A percentile compares a stretch with the other conserved stretches of the same genome.
These are phyloP conservation scores for Tricholomella constricta DNA, from an alignment of 768 basidiomycete species.

Conservation along the genomic window DNA sequence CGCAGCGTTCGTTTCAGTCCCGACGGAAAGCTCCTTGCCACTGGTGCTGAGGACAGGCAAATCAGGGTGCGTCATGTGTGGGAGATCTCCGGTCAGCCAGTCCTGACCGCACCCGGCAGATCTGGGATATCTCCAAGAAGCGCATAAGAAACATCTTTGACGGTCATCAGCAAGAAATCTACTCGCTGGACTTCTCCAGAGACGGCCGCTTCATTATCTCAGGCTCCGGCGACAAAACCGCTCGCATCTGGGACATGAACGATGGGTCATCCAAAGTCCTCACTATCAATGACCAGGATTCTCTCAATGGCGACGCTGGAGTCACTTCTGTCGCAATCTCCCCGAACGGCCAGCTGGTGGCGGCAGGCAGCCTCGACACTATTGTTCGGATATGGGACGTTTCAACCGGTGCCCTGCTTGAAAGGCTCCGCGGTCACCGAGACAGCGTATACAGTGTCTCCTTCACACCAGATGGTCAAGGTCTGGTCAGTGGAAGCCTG, in stretches of 20 bases:
- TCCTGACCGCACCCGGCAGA: slow-evolving; percentile 43
- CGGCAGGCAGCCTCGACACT: slow-evolving; percentile 72
- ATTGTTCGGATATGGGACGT: slow-evolving; percentile 86
- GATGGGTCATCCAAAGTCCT: slow-evolving; percentile 42
- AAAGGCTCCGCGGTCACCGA: slow-evolving; percentile 72
- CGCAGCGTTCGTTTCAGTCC: slow-evolving; percentile 87
- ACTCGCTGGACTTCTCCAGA: slow-evolving; percentile 86
- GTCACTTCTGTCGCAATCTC: slow-evolving; percentile 82
- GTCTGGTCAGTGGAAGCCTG: slow-evolving; percentile 87
- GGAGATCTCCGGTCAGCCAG: slow-evolving; percentile 18
- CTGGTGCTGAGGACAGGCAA: slow-evolving; percentile 92
- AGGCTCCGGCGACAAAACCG: slow-evolving; percentile 74
- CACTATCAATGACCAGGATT: slow-evolving; percentile 55
- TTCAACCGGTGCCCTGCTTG: slow-evolving; percentile 59
- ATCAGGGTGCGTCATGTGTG: slow-evolving; percentile 64
- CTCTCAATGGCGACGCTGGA: slow-evolving; percentile 50
- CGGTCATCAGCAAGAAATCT: slow-evolving; percentile 92
- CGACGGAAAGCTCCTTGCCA: slow-evolving; percentile 90
- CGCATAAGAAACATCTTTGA: slow-evolving; percentile 78
- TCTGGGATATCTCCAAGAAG: slow-evolving; percentile 89
- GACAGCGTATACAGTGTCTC: slow-evolving; percentile 89
- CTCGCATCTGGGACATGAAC: slow-evolving; percentile 48
- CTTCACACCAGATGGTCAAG: slow-evolving; percentile 90
- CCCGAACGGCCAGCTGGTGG: slow-evolving; percentile 66
- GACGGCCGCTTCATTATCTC: slow-evolving; percentile 87